Evolutionary conservation across 1,139 yeast species (phyloP), one percentile per base, ranked within the genome.

Genomic region (Candida sanyaensis): DNA sequence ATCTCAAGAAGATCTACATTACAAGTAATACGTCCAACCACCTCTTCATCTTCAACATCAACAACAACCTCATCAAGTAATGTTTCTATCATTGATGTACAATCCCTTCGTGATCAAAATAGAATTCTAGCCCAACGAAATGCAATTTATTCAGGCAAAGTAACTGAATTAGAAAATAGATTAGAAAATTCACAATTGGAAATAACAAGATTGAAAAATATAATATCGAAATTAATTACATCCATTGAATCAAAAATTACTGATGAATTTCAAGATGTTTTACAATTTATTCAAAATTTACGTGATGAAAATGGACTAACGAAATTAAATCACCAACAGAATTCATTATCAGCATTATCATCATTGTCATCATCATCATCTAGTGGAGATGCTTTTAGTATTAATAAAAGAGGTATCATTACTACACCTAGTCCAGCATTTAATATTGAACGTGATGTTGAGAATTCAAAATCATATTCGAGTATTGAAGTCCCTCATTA

Each of bases 91-190:
- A 6, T 24, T 37, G 13, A 23, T 48, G 21, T 17, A 7, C 41
- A 40, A 11, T 33, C 40, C 9, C 49, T 42, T 27, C 37, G 33
- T 6, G 50, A 52, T 9, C 85, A 84, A 57, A 84, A 84, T 61
- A 71, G 70, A 50, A 73, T 78, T 17, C 63, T 85, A 36, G 86
- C 87, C 0, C 77, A 74, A 53, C 78, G 77, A 47, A 84, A 83
- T 59, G 75, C 83, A 6, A 61, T 73, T 23, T 65, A 84, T 60
- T 66, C 76, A 66, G 58, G 73, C 32, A 78, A 71, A 51, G 68
- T 84, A 13, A 64, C 75, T 2, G 81, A 76, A 27, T 62, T 85
- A 62, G 88, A 84, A 58, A 57, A 63, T 11, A 75, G 69, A 50
- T 60, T 80, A 23, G 68, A 76, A 39, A 76, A 72, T 23, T 61